Percentiles rank a stretch among this genome's conserved stretches.
phyloP scores from a whole-genome alignment of 2,329 filamentous ascomycete species.

The Aspergillus hiratsukae region DNA sequence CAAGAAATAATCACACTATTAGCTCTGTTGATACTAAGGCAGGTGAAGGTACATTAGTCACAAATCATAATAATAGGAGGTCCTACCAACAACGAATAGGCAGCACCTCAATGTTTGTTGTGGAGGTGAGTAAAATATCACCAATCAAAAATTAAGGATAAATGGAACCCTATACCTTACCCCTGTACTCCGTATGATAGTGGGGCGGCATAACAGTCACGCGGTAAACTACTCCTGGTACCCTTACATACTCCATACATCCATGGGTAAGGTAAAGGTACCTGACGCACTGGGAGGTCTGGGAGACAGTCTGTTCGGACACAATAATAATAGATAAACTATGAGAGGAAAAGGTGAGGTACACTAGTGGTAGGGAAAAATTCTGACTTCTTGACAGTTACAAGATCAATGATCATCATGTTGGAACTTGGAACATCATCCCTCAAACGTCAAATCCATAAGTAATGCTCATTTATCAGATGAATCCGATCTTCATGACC shows the following conservation, averaged over 20 bases:
- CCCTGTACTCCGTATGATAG: not conserved
- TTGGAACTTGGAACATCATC: not conserved
- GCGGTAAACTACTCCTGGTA: constrained; percentile 10
- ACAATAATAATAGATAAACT: not conserved
- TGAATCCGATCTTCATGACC: not conserved
- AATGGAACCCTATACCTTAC: not conserved
- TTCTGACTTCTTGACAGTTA: not conserved
- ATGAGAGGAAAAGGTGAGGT: not conserved
- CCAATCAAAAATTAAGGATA: not conserved
- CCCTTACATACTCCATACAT: constrained; percentile 3
- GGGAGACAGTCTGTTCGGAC: not conserved
- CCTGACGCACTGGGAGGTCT: not conserved
- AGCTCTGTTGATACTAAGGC: not conserved
- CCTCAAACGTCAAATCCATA: not conserved
- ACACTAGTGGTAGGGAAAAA: not conserved
- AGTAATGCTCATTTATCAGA: not conserved
- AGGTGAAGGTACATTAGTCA: not conserved
- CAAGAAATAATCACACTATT: too few relatives aligned
- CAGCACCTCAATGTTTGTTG: not conserved
- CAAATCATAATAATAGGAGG: not conserved
- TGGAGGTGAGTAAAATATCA: not conserved
- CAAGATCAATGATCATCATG: not conserved
- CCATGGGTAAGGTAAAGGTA: not conserved
- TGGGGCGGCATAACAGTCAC: constrained; percentile 13
- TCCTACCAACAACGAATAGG: not conserved